A percentile compares a stretch with the other conserved stretches of the same genome.
Evolutionary conservation across 345 rosid genomes (phyloP).

Genomic region (Anastatica hierochuntica): DNA sequence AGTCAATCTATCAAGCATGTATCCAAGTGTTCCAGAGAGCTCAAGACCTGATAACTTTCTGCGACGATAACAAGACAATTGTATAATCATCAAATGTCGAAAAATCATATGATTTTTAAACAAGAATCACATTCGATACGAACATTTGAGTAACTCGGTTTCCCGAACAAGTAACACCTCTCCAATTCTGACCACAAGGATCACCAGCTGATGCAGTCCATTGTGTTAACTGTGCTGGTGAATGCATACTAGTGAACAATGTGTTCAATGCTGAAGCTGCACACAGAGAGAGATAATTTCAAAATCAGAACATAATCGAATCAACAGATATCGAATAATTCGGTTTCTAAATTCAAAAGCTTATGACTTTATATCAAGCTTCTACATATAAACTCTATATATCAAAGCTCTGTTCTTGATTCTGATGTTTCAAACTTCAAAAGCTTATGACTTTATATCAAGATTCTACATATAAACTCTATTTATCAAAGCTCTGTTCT

Average conservation of each 20-base stretch:
- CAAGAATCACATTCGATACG: conserved; percentile 8
- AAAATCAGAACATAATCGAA: conserved; percentile 2
- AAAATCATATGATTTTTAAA: not conserved
- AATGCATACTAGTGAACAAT: conserved; percentile 48
- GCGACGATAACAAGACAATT: conserved; percentile 2
- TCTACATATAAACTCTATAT: too few relatives aligned
- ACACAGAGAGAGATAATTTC: not conserved
- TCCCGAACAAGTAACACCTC: conserved; percentile 72
- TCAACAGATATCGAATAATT: not conserved
- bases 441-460: too few relatives aligned
- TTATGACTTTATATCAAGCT: not conserved
- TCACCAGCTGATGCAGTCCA: conserved; percentile 70
- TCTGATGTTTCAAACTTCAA: too few relatives aligned
- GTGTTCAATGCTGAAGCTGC: conserved; percentile 71
- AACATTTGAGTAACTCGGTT: conserved; percentile 75
- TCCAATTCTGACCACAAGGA: conserved; percentile 93
- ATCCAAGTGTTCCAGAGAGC: conserved; percentile 69
- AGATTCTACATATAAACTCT: too few relatives aligned
- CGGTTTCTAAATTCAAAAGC: not conserved
- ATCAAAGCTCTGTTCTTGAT: too few relatives aligned
- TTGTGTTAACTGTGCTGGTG: conserved; percentile 49
- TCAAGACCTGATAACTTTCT: conserved; percentile 68
- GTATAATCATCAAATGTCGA: too few relatives aligned
- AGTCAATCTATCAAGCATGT: conserved; percentile 40
- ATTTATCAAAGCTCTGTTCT: too few relatives aligned